Evolutionary conservation across 139 green algal genomes (phyloP).

Genomic region (Axilococcus clingmanii): DNA sequence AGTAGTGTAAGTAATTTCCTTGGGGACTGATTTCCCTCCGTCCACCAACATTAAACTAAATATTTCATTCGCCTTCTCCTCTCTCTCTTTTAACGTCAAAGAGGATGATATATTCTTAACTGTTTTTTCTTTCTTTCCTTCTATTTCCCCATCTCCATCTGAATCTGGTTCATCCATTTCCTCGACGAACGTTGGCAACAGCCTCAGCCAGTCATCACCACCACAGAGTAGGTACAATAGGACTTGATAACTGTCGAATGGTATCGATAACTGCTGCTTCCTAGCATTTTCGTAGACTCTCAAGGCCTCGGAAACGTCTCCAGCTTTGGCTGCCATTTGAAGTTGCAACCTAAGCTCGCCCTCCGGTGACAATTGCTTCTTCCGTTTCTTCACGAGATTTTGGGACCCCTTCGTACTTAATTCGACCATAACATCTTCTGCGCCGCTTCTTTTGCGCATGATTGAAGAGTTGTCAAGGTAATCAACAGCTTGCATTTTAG

Average conservation of each 20-base stretch:
- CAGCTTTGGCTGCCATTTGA: conserved; percentile 13
- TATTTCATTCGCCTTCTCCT: conserved; percentile 1
- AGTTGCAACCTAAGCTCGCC: conserved; percentile 8
- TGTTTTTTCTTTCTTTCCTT: not conserved
- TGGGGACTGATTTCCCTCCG: not conserved
- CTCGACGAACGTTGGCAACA: not conserved
- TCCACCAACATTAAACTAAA: too few species aligned
- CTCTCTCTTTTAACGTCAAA: too few species aligned
- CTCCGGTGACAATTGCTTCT: not conserved
- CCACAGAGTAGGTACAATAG: conserved; percentile 40
- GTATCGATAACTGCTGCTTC: conserved; percentile 9
- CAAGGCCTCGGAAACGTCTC: conserved; percentile 17
- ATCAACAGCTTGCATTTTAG: too few species aligned
- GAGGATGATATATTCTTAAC: not conserved
- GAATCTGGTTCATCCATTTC: not conserved
- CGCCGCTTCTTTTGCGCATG: too few species aligned
- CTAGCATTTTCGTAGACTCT: conserved; percentile 27
- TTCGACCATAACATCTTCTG: too few species aligned
- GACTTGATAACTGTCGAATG: conserved; percentile 10
- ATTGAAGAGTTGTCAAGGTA: too few species aligned
- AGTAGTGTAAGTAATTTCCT: conserved; percentile 24
- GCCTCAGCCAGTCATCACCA: conserved; percentile 27
- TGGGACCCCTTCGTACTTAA: too few species aligned
- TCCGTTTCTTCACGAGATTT: too few species aligned
- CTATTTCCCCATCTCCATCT: not conserved